phyloP scores from a whole-genome alignment of 2,329 filamentous ascomycete species.

The Cytospora chrysosperma region DNA sequence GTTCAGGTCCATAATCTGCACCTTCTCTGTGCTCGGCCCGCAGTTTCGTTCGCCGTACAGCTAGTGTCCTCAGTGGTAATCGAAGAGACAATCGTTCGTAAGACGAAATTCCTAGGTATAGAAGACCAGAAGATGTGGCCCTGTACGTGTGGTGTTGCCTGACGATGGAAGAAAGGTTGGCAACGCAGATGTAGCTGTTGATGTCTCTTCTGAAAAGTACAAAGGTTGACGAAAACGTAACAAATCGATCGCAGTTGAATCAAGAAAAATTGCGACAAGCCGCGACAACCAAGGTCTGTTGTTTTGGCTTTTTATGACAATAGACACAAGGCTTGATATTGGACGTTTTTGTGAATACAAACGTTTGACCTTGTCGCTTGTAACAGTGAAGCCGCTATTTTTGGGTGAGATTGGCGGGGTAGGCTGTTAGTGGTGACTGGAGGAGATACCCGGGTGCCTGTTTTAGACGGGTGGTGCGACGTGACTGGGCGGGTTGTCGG shows the following conservation, averaged over 20 bases:
- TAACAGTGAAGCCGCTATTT: constrained; percentile 16
- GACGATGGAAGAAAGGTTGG: neutral
- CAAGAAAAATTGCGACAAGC: neutral
- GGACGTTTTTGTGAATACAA: constrained; percentile 5
- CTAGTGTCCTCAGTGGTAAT: neutral
- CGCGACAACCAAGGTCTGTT: constrained; percentile 6
- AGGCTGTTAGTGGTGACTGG: constrained; percentile 18
- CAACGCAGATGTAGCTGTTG: neutral
- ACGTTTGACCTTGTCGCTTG: neutral
- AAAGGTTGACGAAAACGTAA: neutral
- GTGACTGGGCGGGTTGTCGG: constrained; percentile 1
- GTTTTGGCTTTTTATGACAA: too few relatives aligned
- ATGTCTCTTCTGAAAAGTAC: neutral
- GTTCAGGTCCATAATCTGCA: constrained; percentile 4
- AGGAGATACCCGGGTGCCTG: neutral
- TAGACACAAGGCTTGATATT: neutral
- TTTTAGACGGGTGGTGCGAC: neutral
- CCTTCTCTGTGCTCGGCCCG: neutral
- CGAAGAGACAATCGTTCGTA: neutral
- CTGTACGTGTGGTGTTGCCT: neutral
- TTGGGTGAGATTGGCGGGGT: constrained; percentile 6
- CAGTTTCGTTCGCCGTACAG: neutral
- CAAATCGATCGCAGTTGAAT: constrained; percentile 1
- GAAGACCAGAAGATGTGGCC: too few relatives aligned
- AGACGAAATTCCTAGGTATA: too few relatives aligned